phyloP scores from a whole-genome alignment of 2,329 filamentous ascomycete genomes.

The Cladophialophora bantiana region DNA sequence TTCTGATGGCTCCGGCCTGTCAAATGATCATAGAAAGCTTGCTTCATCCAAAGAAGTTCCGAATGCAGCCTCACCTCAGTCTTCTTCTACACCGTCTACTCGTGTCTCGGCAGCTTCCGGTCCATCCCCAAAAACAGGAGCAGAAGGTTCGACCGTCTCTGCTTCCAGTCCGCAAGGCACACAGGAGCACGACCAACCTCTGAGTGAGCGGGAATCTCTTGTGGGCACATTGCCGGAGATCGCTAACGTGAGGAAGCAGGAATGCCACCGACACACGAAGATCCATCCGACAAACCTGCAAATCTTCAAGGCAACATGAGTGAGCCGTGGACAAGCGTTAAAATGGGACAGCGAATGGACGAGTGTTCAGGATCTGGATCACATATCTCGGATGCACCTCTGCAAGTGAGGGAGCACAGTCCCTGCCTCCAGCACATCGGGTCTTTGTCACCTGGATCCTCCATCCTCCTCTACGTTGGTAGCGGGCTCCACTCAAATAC shows the following conservation, averaged over 20 bases:
- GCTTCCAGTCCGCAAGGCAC: background rate
- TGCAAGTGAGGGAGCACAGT: background rate
- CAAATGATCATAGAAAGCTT: background rate
- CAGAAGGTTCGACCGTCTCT: background rate
- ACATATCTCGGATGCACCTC: background rate
- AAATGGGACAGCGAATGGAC: background rate
- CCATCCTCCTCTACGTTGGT: background rate
- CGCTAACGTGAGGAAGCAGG: background rate
- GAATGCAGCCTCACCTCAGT: background rate
- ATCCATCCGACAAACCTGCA: background rate
- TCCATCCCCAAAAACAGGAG: background rate
- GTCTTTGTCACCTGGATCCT: background rate
- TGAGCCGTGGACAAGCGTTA: background rate
- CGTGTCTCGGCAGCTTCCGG: background rate
- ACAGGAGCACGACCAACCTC: background rate
- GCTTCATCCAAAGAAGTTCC: background rate
- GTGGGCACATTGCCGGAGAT: background rate
- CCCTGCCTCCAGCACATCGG: background rate
- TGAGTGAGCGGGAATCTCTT: background rate
- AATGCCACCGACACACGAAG: background rate
- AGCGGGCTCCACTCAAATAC: background rate
- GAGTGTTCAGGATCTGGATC: background rate
- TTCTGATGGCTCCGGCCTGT: background rate
- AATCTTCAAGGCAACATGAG: background rate
- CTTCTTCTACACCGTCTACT: background rate